Evolutionary conservation across 257 asterid genomes (phyloP).

Genomic region (Hygrophila difformis): DNA sequence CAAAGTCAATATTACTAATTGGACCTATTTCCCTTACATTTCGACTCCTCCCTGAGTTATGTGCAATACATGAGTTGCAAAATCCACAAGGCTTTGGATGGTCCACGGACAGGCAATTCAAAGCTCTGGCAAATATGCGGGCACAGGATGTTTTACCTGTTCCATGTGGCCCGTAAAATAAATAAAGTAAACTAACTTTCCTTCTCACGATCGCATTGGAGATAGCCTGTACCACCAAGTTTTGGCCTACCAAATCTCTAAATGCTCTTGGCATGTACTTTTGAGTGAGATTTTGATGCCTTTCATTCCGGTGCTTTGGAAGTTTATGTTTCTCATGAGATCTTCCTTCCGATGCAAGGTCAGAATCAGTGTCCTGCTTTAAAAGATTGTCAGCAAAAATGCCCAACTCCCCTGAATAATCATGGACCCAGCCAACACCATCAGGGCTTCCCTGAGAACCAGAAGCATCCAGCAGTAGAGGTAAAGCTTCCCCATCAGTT

Average conservation of each 20-base stretch:
- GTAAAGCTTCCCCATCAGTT: slow-evolving; percentile 73
- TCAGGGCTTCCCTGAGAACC: slow-evolving; percentile 64
- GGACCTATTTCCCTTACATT: slow-evolving; percentile 70
- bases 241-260: slow-evolving; percentile 74
- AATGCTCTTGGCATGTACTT: slow-evolving; percentile 77
- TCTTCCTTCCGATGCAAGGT: slow-evolving; percentile 82
- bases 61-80: slow-evolving; percentile 60
- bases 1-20: slow-evolving; percentile 48
- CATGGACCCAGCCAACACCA: slow-evolving; percentile 66
- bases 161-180: slow-evolving; percentile 85
- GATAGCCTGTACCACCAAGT: slow-evolving; percentile 73
- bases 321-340: slow-evolving; percentile 34
- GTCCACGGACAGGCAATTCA: slow-evolving; percentile 69
- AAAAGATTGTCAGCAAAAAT: slow-evolving; percentile 68
- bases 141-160: slow-evolving; percentile 88
- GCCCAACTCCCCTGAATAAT: slow-evolving; percentile 89
- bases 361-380: slow-evolving; percentile 59
- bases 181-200: slow-evolving; percentile 67
- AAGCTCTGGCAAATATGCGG: slow-evolving; percentile 69
- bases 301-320: slow-evolving; percentile 28
- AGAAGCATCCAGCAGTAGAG: slow-evolving; percentile 71
- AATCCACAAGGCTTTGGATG: slow-evolving; percentile 71
- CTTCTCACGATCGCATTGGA: slow-evolving; percentile 56
- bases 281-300: slow-evolving; percentile 76
- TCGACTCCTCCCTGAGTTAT: slow-evolving; percentile 49